Base-by-base conservation (phyloP, 2,329 filamentous ascomycete species). In the Xylariaceae sp. region DNA sequence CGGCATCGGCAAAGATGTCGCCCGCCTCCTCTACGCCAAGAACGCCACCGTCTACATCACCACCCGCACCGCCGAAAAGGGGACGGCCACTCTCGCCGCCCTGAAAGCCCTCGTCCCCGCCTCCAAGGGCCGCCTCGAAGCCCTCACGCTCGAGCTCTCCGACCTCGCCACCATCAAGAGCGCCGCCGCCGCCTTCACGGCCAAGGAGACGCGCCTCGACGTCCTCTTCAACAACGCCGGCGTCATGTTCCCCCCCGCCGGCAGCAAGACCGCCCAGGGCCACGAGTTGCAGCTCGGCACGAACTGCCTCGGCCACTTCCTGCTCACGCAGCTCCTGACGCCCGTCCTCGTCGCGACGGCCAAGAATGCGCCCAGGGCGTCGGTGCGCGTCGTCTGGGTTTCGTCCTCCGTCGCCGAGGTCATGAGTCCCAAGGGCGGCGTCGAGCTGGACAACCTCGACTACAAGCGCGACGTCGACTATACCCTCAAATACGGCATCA, bases 171-270 rank as follows among this genome's bases (percentile, higher is more conserved):
- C 58, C 6, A 59, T 65, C 37, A 60, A 62, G 41, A 34, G 56
- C 2, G 54, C 62, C 12, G 60, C 53, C 1, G 58, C 60, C 27
- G 42, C 47, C 1, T 68, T 69, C 47, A 57, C 66, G 6, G 53
- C 47, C 1, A 57, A 61, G 44, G 65, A 68, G 51, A 55, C 32
- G 31, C 58, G 68, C 4, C 57, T 74, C 2, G 68, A 74, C 57
- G 68, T 73, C 4, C 56, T 75, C 32, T 68, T 70, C 55, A 70
- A 75, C 59, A 75, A 75, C 60, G 73, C 73, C 0, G 72, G 67
- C 4, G 64, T 74, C 34, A 74, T 74, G 71, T 56, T 61, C 2
- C 67, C 70, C 1, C 71, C 71, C 0, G 51, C 59, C 4, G 70
- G 69, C 3, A 70, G 67, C 47, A 70, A 67, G 54, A 69, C 70